These are phyloP conservation scores for Strobilomyces confusus DNA, from an alignment of 768 basidiomycete genomes.

Conservation along the genomic window DNA sequence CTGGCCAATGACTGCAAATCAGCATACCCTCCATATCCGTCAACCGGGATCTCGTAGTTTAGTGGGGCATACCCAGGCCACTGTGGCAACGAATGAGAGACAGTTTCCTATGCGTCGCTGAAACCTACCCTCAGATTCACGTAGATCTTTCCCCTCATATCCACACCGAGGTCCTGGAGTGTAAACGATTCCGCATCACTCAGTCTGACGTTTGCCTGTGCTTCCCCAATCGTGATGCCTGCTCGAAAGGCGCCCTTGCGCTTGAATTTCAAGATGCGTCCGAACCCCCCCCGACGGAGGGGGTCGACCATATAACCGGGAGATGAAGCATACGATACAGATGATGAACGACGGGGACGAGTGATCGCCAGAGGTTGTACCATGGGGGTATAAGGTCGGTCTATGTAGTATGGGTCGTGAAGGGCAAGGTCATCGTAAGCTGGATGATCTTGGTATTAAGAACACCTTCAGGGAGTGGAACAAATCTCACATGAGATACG, in stretches of 20 bases:
- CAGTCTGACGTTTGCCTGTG: conserved; percentile 58
- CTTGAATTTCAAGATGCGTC: conserved; percentile 65
- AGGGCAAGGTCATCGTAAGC: conserved; percentile 55
- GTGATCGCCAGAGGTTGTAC: conserved; percentile 19
- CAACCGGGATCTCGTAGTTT: conserved; percentile 72
- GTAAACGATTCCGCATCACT: conserved; percentile 62
- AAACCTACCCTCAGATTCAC: conserved; percentile 57
- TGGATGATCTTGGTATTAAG: conserved; percentile 17
- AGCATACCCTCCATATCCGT: conserved; percentile 60
- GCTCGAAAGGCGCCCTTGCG: conserved; percentile 62
- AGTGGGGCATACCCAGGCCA: conserved; percentile 69
- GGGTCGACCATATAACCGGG: conserved; percentile 36
- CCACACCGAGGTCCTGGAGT: conserved; percentile 62
- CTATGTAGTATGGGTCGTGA: conserved; percentile 47
- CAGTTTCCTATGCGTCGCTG: not conserved
- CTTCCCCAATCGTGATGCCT: conserved; percentile 66
- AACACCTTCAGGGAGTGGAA: not conserved
- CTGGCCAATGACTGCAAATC: conserved; percentile 65
- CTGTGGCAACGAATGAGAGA: conserved; percentile 31
- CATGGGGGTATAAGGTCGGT: conserved; percentile 26
- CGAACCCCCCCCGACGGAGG: conserved; percentile 47
- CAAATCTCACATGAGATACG: conserved; percentile 40
- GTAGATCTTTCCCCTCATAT: conserved; percentile 53
- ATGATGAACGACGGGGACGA: conserved; percentile 37
- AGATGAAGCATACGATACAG: conserved; percentile 36